Base-by-base conservation (phyloP, 2,329 filamentous ascomycete genomes). In the Tolypocladium tundrense region DNA sequence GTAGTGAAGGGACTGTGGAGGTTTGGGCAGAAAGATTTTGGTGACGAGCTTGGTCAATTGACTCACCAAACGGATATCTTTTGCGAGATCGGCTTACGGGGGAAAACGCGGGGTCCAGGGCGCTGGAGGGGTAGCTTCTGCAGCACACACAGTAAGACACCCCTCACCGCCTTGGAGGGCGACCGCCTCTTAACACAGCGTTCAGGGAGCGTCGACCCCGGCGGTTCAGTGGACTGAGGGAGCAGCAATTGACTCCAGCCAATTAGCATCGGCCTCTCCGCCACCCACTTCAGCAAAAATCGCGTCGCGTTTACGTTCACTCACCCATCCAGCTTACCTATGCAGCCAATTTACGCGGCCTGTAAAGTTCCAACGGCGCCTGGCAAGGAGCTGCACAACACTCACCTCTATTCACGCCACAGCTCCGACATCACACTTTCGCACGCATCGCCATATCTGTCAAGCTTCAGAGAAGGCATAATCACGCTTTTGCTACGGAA, bases 271-370 rank as follows among this genome's bases (percentile, higher is more conserved):
- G 27, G 2, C 53, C 45, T 16, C 45, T 3, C 1, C 51, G 5
- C 51, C 4, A 24, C 3, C 42, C 42, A 11, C 42, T 21, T 13
- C 13, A 48, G 13, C 31, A 39, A 48, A 45, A 54, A 53, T 57
- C 56, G 53, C 53, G 57, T 55, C 53, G 43, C 52, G 52, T 9
- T 37, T 31, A 6, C 52, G 16, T 33, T 48, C 56, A 40, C 39
- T 43, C 48, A 53, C 43, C 37, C 57, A 16, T 21, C 52, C 41
- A 24, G 35, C 45, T 39, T 16, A 33, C 31, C 31, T 33, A 31
- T 62, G 55, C 60, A 61, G 53, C 51, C 60, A 58, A 61, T 59
- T 60, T 60, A 61, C 60, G 60, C 60, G 57, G 51, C 55, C 27
- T 19, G 48, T 13, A 16, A 53, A 35, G 52, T 41, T 31, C 24